phyloP scores from a whole-genome alignment of 2,329 filamentous ascomycete genomes.

The Orbilia brochopaga region DNA sequence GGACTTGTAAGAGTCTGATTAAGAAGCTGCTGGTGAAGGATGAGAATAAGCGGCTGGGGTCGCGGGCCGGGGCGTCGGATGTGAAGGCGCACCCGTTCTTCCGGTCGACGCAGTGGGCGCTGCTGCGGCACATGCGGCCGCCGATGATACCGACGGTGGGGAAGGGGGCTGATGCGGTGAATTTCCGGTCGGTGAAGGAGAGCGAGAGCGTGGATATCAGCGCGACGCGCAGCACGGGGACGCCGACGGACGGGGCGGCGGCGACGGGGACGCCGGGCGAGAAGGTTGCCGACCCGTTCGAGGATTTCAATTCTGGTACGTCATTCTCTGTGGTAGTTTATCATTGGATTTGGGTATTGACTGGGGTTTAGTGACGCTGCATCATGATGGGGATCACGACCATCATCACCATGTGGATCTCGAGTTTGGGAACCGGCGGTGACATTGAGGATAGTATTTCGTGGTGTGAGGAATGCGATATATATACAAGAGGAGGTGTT shows the following conservation, averaged over 20 bases:
- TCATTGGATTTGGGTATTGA: constrained; percentile 1
- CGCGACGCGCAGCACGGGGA: constrained; percentile 69
- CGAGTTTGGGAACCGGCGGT: constrained; percentile 11
- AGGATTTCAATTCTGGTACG: constrained; percentile 79
- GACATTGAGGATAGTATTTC: no score
- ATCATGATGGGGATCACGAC: constrained; percentile 82
- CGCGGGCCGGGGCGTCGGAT: constrained; percentile 91
- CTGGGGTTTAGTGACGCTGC: constrained; percentile 75
- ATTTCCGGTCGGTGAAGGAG: constrained; percentile 98
- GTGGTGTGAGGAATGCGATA: no score
- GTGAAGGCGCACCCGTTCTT: constrained; percentile 98
- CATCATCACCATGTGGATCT: constrained; percentile 51
- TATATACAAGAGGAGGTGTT: background rate
- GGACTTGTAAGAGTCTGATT: constrained; percentile 94
- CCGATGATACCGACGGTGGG: constrained; percentile 94
- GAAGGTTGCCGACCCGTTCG: constrained; percentile 84
- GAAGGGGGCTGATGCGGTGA: constrained; percentile 88
- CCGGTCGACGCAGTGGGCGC: constrained; percentile 91
- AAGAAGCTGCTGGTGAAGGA: constrained; percentile 98
- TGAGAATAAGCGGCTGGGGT: constrained; percentile 88
- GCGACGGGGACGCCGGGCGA: constrained; percentile 82
- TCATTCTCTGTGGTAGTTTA: background rate
- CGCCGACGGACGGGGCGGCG: constrained; percentile 79
- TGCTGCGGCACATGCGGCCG: constrained; percentile 96
- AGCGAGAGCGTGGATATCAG: constrained; percentile 90